These are phyloP conservation scores for Strigomonas oncopelti DNA, from an alignment of 208 protist species.

Conservation along the genomic window DNA sequence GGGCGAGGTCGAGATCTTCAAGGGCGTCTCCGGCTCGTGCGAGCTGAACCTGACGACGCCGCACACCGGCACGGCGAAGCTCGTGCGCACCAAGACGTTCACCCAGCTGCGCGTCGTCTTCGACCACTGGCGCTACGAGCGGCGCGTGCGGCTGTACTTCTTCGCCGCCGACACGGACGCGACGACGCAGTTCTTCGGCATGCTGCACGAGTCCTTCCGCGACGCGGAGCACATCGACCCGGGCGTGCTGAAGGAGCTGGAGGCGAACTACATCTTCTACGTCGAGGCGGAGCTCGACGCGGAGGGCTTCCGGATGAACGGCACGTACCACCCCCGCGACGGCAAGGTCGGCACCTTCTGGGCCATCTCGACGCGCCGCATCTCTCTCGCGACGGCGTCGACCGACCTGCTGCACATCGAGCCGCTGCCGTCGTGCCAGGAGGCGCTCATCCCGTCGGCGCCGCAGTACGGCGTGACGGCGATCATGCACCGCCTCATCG, in stretches of 20 bases:
- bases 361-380: slow-evolving; percentile 39
- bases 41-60: slow-evolving; percentile 2
- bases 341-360: slow-evolving; percentile 55
- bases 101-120: slow-evolving; percentile 37
- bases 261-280: slow-evolving; percentile 20
- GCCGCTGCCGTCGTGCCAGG: slow-evolving; percentile 70
- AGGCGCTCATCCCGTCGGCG: slow-evolving; percentile 45
- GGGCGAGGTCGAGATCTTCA: slow-evolving; percentile 9
- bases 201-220: background rate
- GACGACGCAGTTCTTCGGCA: background rate
- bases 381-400: slow-evolving; percentile 38
- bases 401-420: slow-evolving; percentile 65
- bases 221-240: background rate
- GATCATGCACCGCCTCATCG: slow-evolving; percentile 79
- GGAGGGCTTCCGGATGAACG: slow-evolving; percentile 70
- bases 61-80: slow-evolving; percentile 9
- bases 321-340: slow-evolving; percentile 50
- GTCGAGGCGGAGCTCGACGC: slow-evolving; percentile 58
- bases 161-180: slow-evolving; percentile 2
- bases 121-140: slow-evolving; percentile 56
- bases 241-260: background rate
- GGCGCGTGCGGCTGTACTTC: slow-evolving; percentile 48
- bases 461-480: slow-evolving; percentile 42
- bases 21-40: background rate
- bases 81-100: slow-evolving; percentile 18